Evolutionary conservation across 2,329 filamentous ascomycete species (phyloP).

Genomic region (Truncatella angustata): DNA sequence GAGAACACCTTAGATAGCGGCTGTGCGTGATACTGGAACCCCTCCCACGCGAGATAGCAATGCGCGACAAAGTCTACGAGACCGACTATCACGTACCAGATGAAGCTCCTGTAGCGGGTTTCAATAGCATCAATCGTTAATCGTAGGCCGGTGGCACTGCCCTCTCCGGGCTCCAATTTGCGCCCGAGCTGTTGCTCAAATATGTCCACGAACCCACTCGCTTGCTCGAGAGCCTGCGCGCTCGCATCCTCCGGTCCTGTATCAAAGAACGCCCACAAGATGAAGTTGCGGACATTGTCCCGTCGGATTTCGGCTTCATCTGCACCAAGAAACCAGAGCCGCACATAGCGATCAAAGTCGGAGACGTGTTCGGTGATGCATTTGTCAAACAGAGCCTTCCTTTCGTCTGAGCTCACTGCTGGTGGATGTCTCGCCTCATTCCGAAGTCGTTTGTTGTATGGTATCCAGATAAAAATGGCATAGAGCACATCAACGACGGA

Average conservation of each 20-base stretch:
- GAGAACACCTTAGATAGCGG: slow-evolving; percentile 34
- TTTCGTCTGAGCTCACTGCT: slow-evolving; percentile 41
- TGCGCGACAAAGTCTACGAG: slow-evolving; percentile 52
- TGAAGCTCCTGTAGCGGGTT: slow-evolving; percentile 58
- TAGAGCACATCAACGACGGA: slow-evolving; percentile 41
- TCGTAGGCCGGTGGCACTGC: slow-evolving; percentile 55
- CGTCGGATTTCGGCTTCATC: slow-evolving; percentile 53
- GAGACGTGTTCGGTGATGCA: slow-evolving; percentile 55
- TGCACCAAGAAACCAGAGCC: slow-evolving; percentile 65
- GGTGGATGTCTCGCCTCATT: slow-evolving; percentile 38
- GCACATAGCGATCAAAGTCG: slow-evolving; percentile 55
- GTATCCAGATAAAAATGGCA: slow-evolving; percentile 40
- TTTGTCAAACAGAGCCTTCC: slow-evolving; percentile 54
- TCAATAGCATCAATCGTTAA: slow-evolving; percentile 64
- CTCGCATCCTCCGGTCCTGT: slow-evolving; percentile 21
- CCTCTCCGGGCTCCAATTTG: slow-evolving; percentile 51
- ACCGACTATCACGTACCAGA: slow-evolving; percentile 62
- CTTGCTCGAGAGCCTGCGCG: slow-evolving; percentile 35
- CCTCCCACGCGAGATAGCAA: slow-evolving; percentile 40
- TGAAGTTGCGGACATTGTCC: slow-evolving; percentile 68
- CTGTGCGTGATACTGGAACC: slow-evolving; percentile 52
- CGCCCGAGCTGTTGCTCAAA: slow-evolving; percentile 53
- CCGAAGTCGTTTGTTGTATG: slow-evolving; percentile 38
- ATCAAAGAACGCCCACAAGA: slow-evolving; percentile 68
- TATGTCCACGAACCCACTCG: slow-evolving; percentile 47